phyloP scores from a whole-genome alignment of 345 rosid species.

The Cardamine resedifolia region DNA sequence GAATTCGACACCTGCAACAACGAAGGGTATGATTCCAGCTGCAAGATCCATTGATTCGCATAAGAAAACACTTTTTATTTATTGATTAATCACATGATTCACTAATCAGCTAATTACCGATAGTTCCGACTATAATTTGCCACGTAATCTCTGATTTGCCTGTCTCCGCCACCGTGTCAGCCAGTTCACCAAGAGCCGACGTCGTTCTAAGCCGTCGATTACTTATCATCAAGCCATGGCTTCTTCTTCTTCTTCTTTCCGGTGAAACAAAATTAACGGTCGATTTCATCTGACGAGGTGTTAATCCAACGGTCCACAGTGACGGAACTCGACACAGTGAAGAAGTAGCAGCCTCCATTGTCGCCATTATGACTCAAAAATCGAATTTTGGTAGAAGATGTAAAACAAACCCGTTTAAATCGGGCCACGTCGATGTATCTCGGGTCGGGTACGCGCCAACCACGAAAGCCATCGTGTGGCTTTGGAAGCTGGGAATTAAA shows the following conservation, averaged over 20 bases:
- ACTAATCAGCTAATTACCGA: constrained; percentile 44
- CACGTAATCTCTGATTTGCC: constrained; percentile 57
- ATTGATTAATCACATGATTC: not conserved
- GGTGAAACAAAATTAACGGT: constrained; percentile 11
- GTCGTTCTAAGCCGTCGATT: constrained; percentile 26
- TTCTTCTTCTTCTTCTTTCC: constrained; percentile 22
- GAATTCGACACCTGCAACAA: constrained; percentile 90
- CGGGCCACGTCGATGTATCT: constrained; percentile 42
- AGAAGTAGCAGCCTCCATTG: constrained; percentile 47
- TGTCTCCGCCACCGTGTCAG: constrained; percentile 44
- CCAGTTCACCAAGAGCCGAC: constrained; percentile 40
- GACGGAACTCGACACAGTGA: constrained; percentile 29
- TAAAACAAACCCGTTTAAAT: constrained; percentile 32
- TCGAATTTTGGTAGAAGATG: not conserved
- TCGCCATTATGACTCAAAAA: not conserved
- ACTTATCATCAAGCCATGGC: constrained; percentile 9
- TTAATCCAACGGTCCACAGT: constrained; percentile 31
- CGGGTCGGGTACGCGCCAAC: constrained; percentile 46
- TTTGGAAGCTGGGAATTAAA: not conserved
- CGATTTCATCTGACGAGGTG: constrained; percentile 34
- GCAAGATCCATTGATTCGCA: constrained; percentile 51
- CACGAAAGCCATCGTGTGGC: constrained; percentile 33
- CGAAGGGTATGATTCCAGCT: constrained; percentile 79
- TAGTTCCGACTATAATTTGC: constrained; percentile 73
- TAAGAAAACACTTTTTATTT: not conserved